phyloP scores from a whole-genome alignment of 1,284 basidiomycete genomes.

The Melampsora larici-populina region DNA sequence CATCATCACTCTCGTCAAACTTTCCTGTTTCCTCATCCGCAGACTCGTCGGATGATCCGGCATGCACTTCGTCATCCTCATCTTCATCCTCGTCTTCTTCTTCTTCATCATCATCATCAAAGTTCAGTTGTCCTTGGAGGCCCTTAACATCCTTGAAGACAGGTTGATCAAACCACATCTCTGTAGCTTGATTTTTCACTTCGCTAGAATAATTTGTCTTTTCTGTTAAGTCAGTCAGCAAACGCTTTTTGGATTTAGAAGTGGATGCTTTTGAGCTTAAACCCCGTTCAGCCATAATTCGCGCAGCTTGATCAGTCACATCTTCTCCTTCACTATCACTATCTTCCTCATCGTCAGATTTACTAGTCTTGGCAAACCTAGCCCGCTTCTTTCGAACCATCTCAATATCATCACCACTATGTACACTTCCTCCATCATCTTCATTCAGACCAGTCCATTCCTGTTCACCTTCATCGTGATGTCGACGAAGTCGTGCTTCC shows the following conservation, averaged over 20 bases:
- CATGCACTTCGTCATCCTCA: conserved; percentile 48
- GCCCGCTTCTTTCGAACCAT: conserved; percentile 45
- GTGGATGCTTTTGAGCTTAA: conserved; percentile 56
- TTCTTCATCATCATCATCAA: conserved; percentile 57
- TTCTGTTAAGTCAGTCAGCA: conserved; percentile 46
- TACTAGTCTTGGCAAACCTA: conserved; percentile 34
- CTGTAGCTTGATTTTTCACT: conserved; percentile 57
- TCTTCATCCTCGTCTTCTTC: conserved; percentile 55
- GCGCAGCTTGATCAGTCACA: conserved; percentile 56
- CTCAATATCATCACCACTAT: conserved; percentile 54
- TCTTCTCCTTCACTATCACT: conserved; percentile 54
- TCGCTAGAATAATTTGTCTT: conserved; percentile 45
- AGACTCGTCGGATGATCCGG: conserved; percentile 50
- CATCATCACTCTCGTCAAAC: conserved; percentile 55
- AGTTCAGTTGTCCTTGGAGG: conserved; percentile 58
- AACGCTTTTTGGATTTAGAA: conserved; percentile 44
- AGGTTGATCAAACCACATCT: conserved; percentile 92
- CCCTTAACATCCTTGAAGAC: conserved; percentile 74
- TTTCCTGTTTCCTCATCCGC: conserved; percentile 51
- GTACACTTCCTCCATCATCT: conserved; percentile 50
- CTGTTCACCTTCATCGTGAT: conserved; percentile 64
- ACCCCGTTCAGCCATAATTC: conserved; percentile 56
- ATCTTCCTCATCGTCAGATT: conserved; percentile 47
- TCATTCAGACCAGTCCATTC: conserved; percentile 69
- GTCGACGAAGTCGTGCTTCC: conserved; percentile 67